Conservation (phyloP, 2,329 filamentous ascomycete species). For the Ciborinia camelliae region DNA sequence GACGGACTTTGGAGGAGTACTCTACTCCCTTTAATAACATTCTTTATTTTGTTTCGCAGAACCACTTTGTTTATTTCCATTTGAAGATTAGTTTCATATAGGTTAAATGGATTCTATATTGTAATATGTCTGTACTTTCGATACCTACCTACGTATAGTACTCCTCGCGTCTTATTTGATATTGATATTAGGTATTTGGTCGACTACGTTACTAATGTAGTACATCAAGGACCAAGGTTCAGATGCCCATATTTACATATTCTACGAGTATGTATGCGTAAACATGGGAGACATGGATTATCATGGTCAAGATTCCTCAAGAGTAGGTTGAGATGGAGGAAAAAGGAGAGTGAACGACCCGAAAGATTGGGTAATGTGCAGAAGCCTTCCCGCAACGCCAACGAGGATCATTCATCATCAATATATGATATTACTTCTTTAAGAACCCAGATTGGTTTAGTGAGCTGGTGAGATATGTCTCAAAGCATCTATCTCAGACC, state of each 20-base stretch:
- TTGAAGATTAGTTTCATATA: neutral
- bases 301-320: neutral
- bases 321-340: neutral
- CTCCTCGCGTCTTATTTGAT: constrained; percentile 11
- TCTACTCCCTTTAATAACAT: neutral
- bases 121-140: neutral
- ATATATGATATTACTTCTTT: constrained; percentile 15
- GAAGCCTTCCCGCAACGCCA: constrained; percentile 21
- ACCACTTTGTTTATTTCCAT: neutral
- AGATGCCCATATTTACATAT: neutral
- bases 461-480: constrained; percentile 8
- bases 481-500: constrained; percentile 17
- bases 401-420: constrained; percentile 20
- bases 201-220: neutral
- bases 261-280: neutral
- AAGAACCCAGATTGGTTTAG: neutral
- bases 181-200: neutral
- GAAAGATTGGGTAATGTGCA: constrained; percentile 20
- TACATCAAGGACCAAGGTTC: neutral
- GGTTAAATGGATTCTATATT: neutral
- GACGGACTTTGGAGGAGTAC: too few species aligned
- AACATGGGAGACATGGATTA: neutral
- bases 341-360: constrained; percentile 9
- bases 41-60: neutral
- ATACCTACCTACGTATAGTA: neutral